phyloP scores from a whole-genome alignment of 352 stramenopile species.

The Globisporangium uncinulatum region DNA sequence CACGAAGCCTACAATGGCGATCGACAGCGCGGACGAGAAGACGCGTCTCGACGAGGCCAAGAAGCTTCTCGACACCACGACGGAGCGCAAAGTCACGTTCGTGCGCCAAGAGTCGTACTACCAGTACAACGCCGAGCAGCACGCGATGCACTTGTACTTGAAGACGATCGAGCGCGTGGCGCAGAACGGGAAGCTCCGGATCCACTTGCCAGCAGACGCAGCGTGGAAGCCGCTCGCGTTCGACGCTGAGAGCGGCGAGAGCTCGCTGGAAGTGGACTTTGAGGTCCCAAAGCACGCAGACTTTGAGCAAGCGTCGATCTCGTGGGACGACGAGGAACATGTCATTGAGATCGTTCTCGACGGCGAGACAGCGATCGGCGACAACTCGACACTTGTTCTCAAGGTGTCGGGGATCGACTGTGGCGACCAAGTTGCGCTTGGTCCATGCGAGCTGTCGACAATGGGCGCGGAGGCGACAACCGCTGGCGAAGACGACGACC shows the following conservation, averaged over 20 bases:
- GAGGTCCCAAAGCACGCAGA: slow-evolving; percentile 24
- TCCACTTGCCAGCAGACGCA: slow-evolving; percentile 21
- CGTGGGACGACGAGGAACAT: slow-evolving; percentile 20
- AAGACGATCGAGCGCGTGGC: slow-evolving; percentile 31
- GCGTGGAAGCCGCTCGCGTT: slow-evolving; percentile 23
- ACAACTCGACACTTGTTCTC: slow-evolving; percentile 28
- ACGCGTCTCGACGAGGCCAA: slow-evolving; percentile 21
- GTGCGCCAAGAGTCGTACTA: slow-evolving; percentile 51
- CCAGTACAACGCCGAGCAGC: slow-evolving; percentile 23
- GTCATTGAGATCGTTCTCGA: slow-evolving; percentile 29
- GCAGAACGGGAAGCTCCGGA: slow-evolving; percentile 20
- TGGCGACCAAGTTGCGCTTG: slow-evolving; percentile 22
- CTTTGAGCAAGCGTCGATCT: slow-evolving; percentile 21
- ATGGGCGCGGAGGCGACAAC: slow-evolving; percentile 2
- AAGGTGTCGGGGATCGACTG: slow-evolving; percentile 27
- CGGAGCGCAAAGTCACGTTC: slow-evolving; percentile 31
- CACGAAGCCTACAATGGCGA: slow-evolving; percentile 19
- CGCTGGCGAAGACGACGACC: neutral
- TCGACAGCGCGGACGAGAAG: slow-evolving; percentile 27
- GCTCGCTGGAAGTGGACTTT: slow-evolving; percentile 21
- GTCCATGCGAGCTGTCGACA: slow-evolving; percentile 36
- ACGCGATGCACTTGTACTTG: slow-evolving; percentile 26
- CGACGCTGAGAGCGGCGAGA: slow-evolving; percentile 3
- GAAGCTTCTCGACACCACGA: slow-evolving; percentile 19
- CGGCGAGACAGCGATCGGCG: slow-evolving; percentile 23